Percentiles rank a stretch among this genome's conserved stretches.
Evolutionary conservation across 257 asterid genomes (phyloP).

Genomic region (Solanum paucissectum): DNA sequence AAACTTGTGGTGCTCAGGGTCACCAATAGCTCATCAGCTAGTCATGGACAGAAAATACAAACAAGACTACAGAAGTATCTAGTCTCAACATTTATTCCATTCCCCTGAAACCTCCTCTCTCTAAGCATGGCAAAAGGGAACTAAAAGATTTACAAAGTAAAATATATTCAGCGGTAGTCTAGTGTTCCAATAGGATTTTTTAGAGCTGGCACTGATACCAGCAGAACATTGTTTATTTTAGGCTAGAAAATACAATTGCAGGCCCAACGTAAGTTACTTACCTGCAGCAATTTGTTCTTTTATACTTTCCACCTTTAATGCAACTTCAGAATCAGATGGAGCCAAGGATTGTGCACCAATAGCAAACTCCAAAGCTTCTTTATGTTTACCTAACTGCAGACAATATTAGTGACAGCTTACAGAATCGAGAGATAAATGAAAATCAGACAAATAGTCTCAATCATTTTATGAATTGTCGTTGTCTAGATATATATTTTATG

Average conservation of each 20-base stretch:
- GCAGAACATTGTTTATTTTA: neutral
- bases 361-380: conserved; percentile 83
- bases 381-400: conserved; percentile 64
- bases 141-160: neutral
- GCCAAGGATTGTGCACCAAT: conserved; percentile 56
- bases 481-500: neutral
- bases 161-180: neutral
- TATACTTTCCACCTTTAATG: conserved; percentile 54
- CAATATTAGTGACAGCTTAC: neutral
- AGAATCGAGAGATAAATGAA: neutral
- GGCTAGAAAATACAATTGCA: neutral
- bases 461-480: neutral
- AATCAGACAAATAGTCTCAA: neutral
- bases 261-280: conserved; percentile 13
- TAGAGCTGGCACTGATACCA: neutral
- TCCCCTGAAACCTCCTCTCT: neutral
- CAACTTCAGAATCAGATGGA: conserved; percentile 53
- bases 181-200: neutral
- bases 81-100: neutral
- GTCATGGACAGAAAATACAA: neutral
- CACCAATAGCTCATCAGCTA: neutral
- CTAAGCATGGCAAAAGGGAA: neutral
- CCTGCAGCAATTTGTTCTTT: conserved; percentile 64
- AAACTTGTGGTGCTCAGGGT: neutral
- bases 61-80: neutral